Evolutionary conservation across 2,329 filamentous ascomycete genomes (phyloP), one percentile per base, ranked within the genome.

Genomic region (Neofusicoccum laricinum): DNA sequence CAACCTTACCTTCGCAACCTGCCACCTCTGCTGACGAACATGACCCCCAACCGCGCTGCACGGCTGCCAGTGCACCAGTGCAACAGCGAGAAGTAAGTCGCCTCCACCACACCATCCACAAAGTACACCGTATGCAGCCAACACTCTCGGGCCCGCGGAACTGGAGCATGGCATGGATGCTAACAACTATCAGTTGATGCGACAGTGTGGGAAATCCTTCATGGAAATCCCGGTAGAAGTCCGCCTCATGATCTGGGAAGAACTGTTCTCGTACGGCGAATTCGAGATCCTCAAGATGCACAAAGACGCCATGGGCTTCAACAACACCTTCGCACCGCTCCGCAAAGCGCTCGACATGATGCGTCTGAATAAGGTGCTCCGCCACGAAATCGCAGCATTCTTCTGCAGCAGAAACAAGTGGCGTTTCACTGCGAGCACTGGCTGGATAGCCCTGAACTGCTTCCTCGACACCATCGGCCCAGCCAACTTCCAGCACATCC

Each of bases 311-410:
- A 10, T 30, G 25, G 25, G 25, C 25, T 30, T 30, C 25, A 30
- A 30, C 25, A 30, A 30, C 25, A 5, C 25, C 25, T 30, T 30
- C 5, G 5, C 25, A 30, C 25, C 45, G 2, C 45, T 48, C 45
- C 45, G 45, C 45, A 6, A n/a, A 5, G 1, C 10, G 6, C 45
- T 48, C 7, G 17, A 6, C 2, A 12, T 10, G 45, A 19, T 48
- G 45, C 45, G 45, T 17, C n/a, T 48, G n/a, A 48, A 48, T 17
- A n/a, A 11, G n/a, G 8, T 17, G 0, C n/a, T 96, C 7, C 45
- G 21, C 19, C n/a, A 10, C 17, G 45, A 48, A 14, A 48, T 30
- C 45, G 17, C 45, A 4, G 8, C 8, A 12, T 12, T 48, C 45
- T 48, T 48, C 17, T 48, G 21, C 45, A 11, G 45, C 45, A 17